Base-by-base conservation (phyloP, 2,329 filamentous ascomycete genomes). In the Reticulascus tulasneorum region DNA sequence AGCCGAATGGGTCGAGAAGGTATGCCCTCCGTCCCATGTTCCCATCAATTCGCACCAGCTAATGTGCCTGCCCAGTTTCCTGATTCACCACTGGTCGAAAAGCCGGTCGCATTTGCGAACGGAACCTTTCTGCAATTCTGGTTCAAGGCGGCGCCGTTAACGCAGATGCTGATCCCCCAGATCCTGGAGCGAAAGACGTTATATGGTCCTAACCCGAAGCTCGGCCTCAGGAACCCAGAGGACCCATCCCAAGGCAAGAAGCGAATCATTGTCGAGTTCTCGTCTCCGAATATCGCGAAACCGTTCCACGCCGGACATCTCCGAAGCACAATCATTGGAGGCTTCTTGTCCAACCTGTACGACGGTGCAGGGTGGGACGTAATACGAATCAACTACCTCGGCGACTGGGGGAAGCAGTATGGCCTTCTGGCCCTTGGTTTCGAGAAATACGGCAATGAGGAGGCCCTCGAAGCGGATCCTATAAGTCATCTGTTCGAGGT, bases 231-330 rank as follows among this genome's bases (percentile, higher is more conserved):
- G 46, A 79, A 88, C 52, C 71, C 75, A 23, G 63, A 68, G 16
- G 73, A 86, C 53, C 71, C 77, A 7, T 71, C 66, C 33, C 67
- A 73, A 40, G 79, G 75, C 44, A 69, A 68, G 50, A 86, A 86
- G 69, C 75, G 73, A 42, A 74, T 79, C 25, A 76, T 93, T 33
- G 75, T 93, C 50, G 86, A 93, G 54, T 93, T 91, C 61, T 88
- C 83, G 7, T 89, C 84, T 7, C 86, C 87, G 33, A 93, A 93
- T 58, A 89, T 93, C 41, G 86, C 86, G 29, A 91, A 91, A 63
- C 86, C 84, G 17, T 89, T 89, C 67, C 84, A 88, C 55, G 84
- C 84, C 24, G 83, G 84, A 10, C 84, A 90, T 59, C 66, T 89
- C 50, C 74, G 85, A 52, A 84, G 79, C 49, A 90, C 84, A 23